Conservation (phyloP, 208 protist species). For the Leishmania aethiopica region DNA sequence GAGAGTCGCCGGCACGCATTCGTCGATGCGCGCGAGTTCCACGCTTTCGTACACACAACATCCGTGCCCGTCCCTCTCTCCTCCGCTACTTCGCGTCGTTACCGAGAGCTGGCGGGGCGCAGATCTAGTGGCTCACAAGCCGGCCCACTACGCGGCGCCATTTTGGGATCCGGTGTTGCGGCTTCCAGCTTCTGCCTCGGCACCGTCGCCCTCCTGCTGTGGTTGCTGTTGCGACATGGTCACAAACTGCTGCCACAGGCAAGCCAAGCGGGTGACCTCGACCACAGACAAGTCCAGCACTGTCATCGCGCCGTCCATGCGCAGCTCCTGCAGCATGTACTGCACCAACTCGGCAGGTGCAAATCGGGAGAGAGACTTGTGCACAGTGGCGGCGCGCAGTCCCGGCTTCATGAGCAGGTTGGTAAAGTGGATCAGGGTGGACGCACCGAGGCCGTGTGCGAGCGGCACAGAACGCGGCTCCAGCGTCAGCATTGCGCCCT, state of each 20-base stretch:
- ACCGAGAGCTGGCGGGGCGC: background rate
- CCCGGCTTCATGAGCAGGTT: conserved; percentile 80
- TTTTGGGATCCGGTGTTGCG: background rate
- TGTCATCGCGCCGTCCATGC: conserved; percentile 80
- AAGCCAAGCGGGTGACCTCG: conserved; percentile 70
- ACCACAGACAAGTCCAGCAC: conserved; percentile 77
- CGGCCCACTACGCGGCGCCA: background rate
- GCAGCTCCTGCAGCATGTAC: conserved; percentile 84
- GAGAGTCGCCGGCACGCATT: background rate
- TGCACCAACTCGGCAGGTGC: conserved; percentile 78
- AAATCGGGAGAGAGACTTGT: conserved; percentile 68
- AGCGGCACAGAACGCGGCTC: conserved; percentile 67
- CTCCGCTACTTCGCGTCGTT: too few relatives aligned
- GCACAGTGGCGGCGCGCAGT: conserved; percentile 54
- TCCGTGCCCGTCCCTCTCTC: background rate
- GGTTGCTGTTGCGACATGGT: conserved; percentile 54
- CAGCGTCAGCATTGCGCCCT: conserved; percentile 80
- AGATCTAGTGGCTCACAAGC: background rate
- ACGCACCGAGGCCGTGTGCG: conserved; percentile 51
- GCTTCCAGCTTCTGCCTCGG: background rate
- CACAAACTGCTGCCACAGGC: conserved; percentile 76
- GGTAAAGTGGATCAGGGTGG: conserved; percentile 80
- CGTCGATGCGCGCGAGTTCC: background rate
- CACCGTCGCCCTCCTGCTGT: conserved; percentile 1
- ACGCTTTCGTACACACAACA: background rate